Evolutionary conservation across 148 eudicot genomes (phyloP), one percentile per base, ranked within the genome.

Genomic region (Polygonum maritimum): DNA sequence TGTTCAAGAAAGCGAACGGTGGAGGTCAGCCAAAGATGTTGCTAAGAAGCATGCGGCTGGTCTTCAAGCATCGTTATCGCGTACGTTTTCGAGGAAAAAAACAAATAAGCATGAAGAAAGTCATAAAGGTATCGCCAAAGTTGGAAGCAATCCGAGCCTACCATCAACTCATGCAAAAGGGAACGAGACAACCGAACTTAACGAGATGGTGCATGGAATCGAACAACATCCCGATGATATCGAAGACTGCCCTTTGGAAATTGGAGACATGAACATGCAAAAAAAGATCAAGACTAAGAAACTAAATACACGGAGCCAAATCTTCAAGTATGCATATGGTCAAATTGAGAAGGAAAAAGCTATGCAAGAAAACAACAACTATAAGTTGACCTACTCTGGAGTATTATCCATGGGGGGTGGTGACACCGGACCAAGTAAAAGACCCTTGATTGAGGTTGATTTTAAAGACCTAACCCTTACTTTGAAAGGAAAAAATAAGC

Each of bases 271-370:
- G 78, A 82, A 82, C 75, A 18, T 80, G 35, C 86, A 88, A 60
- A 91, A 87, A 69, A 75, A 85, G 11, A 63, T 80, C 5, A 91
- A 81, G 79, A 81, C 76, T 70, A 89, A 89, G 77, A 78, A 89
- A 33, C 69, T 84, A 79, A 89, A 89, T 31, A 89, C 93, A 14
- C 85, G 85, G 38, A 91, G 91, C 78, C 89, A 91, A 70, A 91
- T 91, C 39, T 91, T 91, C 81, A 85, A 83, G 75, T 89, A 89
- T 75, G 96, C 96, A 21, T 91, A 91, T 75, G 93, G 90, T 62
- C 90, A 91, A 75, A 88, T 91, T 45, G 97, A 91, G 79, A 91
- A 91, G 81, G 97, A 91, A 75, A 91, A 91, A 65, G 90, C 89
- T 48, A 44, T 88, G 48, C 94, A 90, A 33, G 91, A 90, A 83